Percentiles rank a stretch among this genome's conserved stretches.
Conservation (phyloP, 805 yeast species). For the Lipomyces kockii region DNA sequence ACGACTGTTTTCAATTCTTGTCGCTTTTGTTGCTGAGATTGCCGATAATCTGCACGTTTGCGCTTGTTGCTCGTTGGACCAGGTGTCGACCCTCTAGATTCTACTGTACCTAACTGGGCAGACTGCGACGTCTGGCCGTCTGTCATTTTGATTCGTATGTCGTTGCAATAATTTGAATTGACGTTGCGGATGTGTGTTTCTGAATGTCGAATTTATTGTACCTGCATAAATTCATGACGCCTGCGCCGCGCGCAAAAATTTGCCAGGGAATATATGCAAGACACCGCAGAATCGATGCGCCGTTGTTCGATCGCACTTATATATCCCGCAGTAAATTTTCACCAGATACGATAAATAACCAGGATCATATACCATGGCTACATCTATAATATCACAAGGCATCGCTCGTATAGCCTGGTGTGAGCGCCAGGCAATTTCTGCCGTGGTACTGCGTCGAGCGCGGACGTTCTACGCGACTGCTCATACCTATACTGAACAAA, state of each 20-base stretch:
- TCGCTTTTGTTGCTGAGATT: constrained; percentile 56
- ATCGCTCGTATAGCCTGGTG: not conserved
- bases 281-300: not conserved
- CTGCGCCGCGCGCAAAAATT: not conserved
- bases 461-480: constrained; percentile 1
- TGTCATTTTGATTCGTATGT: not conserved
- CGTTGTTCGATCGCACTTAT: not conserved
- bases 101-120: not conserved
- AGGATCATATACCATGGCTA: not conserved
- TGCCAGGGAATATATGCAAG: not conserved
- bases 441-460: not conserved
- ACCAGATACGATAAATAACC: not conserved
- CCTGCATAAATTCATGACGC: not conserved
- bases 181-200: not conserved
- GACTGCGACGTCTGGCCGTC: not conserved
- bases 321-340: not conserved
- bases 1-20: constrained; percentile 54
- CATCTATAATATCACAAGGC: not conserved
- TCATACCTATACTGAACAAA: not conserved
- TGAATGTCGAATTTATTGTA: not conserved
- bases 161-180: not conserved
- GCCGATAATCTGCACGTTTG: constrained; percentile 47
- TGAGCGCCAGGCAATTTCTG: not conserved
- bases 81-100: not conserved
- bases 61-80: constrained; percentile 23